A percentile compares a stretch with the other conserved stretches of the same genome.
These are phyloP conservation scores for Candida nanaspora DNA, from an alignment of 805 yeast species.

Conservation along the genomic window DNA sequence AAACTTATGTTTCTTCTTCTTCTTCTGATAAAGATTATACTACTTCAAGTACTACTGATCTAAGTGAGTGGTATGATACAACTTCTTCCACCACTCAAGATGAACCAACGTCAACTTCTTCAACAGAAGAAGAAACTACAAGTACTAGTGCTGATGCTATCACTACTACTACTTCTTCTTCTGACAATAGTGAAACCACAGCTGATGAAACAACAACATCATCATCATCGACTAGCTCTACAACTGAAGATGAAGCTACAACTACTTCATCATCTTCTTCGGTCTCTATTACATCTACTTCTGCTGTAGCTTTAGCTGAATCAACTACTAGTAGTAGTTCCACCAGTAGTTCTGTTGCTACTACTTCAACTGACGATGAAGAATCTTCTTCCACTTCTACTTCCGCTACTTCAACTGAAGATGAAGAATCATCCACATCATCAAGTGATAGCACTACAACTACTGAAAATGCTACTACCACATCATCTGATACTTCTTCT, in stretches of 20 bases:
- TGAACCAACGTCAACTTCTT: background rate
- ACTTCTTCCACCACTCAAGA: background rate
- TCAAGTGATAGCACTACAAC: background rate
- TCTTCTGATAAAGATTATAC: background rate
- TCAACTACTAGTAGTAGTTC: background rate
- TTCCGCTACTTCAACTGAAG: background rate
- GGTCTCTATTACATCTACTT: background rate
- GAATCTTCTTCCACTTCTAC: background rate
- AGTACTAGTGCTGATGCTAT: background rate
- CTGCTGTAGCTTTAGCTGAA: constrained; percentile 13
- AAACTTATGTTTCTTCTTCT: background rate
- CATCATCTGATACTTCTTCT: constrained; percentile 1
- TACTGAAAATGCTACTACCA: background rate
- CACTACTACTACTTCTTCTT: background rate
- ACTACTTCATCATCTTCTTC: background rate
- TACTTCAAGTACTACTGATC: background rate
- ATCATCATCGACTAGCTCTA: too few relatives aligned
- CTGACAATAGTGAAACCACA: background rate
- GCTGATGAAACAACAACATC: background rate
- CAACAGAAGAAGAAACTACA: background rate
- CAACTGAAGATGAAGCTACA: background rate
- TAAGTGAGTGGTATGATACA: background rate
- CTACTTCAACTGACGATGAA: background rate
- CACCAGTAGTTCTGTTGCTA: background rate
- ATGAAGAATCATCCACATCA: background rate